Evolutionary conservation across 257 asterid genomes (phyloP).

Genomic region (Penstemon eatonii): DNA sequence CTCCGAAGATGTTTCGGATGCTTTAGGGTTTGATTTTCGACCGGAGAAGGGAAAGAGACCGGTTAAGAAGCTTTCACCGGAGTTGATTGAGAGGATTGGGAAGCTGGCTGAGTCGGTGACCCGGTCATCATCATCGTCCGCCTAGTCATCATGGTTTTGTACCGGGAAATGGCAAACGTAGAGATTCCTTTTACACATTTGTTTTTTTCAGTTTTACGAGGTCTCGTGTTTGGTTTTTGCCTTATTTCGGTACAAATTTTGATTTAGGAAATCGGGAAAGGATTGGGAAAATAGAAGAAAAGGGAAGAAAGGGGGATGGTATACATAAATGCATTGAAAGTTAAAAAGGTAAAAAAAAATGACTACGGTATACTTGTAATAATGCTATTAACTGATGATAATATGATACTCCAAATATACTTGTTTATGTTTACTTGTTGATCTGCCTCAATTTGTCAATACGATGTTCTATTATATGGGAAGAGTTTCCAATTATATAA

Average conservation of each 20-base stretch:
- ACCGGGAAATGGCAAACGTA: conserved; percentile 34
- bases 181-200: conserved; percentile 43
- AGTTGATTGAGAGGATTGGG: conserved; percentile 65
- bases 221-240: conserved; percentile 48
- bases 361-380: no score
- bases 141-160: conserved; percentile 28
- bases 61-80: conserved; percentile 65
- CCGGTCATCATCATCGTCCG: conserved; percentile 51
- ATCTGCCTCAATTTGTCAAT: no score
- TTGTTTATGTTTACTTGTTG: no score
- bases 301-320: not conserved
- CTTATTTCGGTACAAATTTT: conserved; percentile 37
- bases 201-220: conserved; percentile 33
- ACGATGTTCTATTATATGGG: no score
- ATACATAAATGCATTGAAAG: conserved; percentile 14
- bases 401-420: not conserved
- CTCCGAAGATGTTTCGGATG: conserved; percentile 92
- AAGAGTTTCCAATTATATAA: no score
- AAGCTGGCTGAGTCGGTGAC: conserved; percentile 84
- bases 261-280: conserved; percentile 38
- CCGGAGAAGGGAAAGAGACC: conserved; percentile 68
- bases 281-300: conserved; percentile 11
- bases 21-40: conserved; percentile 79
- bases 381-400: not conserved
- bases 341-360: not conserved